These are phyloP conservation scores for Microcera coccophila DNA, from an alignment of 2,329 filamentous ascomycete genomes.

Conservation along the genomic window DNA sequence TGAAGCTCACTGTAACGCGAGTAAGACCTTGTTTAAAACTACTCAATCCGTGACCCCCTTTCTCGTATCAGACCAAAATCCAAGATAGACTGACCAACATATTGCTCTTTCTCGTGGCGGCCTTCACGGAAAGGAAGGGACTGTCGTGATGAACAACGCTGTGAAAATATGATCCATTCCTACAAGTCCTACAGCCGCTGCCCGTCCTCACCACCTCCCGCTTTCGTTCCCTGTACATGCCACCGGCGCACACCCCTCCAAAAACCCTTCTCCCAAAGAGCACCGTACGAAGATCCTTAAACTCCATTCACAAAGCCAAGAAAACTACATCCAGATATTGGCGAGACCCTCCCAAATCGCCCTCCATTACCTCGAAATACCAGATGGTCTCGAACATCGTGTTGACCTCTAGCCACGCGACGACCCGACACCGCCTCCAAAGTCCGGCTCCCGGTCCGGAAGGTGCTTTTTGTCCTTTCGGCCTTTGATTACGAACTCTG, in stretches of 20 bases:
- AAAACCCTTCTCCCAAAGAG: conserved; percentile 16
- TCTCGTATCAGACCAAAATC: no score
- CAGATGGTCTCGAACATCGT: no score
- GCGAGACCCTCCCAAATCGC: conserved; percentile 10
- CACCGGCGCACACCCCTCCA: conserved; percentile 16
- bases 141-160: conserved; percentile 6
- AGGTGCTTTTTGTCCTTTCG: conserved; percentile 75
- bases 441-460: conserved; percentile 61
- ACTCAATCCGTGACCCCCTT: no score
- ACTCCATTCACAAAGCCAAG: conserved; percentile 39
- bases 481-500: conserved; percentile 84
- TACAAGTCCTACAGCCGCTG: conserved; percentile 22
- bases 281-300: conserved; percentile 31
- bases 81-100: no score
- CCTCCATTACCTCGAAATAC: no score
- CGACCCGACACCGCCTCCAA: conserved; percentile 40
- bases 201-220: conserved; percentile 10
- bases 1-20: no score
- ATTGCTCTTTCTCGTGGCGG: no score
- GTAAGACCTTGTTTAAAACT: no score
- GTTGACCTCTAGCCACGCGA: conserved; percentile 27
- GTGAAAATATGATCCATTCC: conserved; percentile 26
- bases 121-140: neutral
- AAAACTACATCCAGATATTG: conserved; percentile 40
- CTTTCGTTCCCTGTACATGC: conserved; percentile 19